These are phyloP conservation scores for Wickerhamiella sorbophila DNA, from an alignment of 805 yeast species.

Conservation along the genomic window DNA sequence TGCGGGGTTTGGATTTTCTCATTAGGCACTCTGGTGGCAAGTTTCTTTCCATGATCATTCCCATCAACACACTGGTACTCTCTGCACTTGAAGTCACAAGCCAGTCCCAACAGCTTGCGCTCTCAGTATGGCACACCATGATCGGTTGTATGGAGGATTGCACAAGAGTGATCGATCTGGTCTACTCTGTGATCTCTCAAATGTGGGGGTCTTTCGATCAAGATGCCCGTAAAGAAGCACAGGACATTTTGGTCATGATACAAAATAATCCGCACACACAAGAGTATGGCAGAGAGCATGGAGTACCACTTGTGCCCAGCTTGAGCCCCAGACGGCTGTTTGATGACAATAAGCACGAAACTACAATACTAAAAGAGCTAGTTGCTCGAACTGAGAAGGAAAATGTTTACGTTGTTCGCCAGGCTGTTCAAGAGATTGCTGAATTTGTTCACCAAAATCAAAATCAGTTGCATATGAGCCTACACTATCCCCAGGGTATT, in stretches of 20 bases:
- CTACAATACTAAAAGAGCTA: constrained; percentile 6
- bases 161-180: constrained; percentile 54
- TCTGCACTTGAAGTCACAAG: constrained; percentile 48
- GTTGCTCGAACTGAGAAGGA: constrained; percentile 11
- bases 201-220: constrained; percentile 41
- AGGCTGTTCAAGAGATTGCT: constrained; percentile 15
- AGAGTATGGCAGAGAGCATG: background rate
- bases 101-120: constrained; percentile 44
- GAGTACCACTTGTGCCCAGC: background rate
- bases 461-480: constrained; percentile 4
- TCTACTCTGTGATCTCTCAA: constrained; percentile 60
- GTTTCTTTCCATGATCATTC: constrained; percentile 61
- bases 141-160: constrained; percentile 41
- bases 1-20: constrained; percentile 59
- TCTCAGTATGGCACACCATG: constrained; percentile 55
- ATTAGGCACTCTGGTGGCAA: constrained; percentile 39
- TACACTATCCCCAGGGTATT: constrained; percentile 9
- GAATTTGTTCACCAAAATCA: constrained; percentile 10
- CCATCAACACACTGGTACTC: constrained; percentile 73
- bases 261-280: background rate
- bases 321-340: background rate
- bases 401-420: constrained; percentile 13
- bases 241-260: background rate
- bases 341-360: background rate
- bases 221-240: constrained; percentile 38